A percentile compares a stretch with the other conserved stretches of the same genome.
Conservation (phyloP, 1,139 yeast genomes). For the Dujonia santamariae region DNA sequence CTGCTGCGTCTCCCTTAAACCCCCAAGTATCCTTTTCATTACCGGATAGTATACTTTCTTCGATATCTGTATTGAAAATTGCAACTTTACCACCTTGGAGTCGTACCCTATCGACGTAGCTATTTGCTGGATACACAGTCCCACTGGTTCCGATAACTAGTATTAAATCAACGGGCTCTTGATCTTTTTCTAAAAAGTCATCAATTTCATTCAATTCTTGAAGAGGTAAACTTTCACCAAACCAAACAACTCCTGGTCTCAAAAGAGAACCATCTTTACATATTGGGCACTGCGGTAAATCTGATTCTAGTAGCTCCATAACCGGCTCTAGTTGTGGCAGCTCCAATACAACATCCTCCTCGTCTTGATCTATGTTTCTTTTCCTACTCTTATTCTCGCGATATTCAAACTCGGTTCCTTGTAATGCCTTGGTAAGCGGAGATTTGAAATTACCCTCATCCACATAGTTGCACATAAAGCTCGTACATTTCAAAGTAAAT, state of each 20-base stretch:
- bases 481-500: constrained; percentile 71
- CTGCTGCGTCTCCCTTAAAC: constrained; percentile 79
- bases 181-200: constrained; percentile 53
- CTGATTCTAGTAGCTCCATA: constrained; percentile 42
- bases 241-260: constrained; percentile 92
- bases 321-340: constrained; percentile 51
- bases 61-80: constrained; percentile 71
- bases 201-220: constrained; percentile 63
- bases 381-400: constrained; percentile 9
- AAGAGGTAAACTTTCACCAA: constrained; percentile 79
- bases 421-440: constrained; percentile 63
- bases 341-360: not conserved
- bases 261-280: constrained; percentile 50
- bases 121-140: constrained; percentile 86
- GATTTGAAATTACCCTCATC: constrained; percentile 51
- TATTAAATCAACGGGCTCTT: constrained; percentile 61
- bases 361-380: not conserved
- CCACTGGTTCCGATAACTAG: constrained; percentile 86
- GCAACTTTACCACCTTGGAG: constrained; percentile 80
- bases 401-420: constrained; percentile 34
- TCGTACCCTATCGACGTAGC: constrained; percentile 75
- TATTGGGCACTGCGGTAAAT: constrained; percentile 74
- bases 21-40: constrained; percentile 53
- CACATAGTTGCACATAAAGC: constrained; percentile 63
- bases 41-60: constrained; percentile 37